Evolutionary conservation across 345 rosid species (phyloP).

Genomic region (Lumnitzera littorea): DNA sequence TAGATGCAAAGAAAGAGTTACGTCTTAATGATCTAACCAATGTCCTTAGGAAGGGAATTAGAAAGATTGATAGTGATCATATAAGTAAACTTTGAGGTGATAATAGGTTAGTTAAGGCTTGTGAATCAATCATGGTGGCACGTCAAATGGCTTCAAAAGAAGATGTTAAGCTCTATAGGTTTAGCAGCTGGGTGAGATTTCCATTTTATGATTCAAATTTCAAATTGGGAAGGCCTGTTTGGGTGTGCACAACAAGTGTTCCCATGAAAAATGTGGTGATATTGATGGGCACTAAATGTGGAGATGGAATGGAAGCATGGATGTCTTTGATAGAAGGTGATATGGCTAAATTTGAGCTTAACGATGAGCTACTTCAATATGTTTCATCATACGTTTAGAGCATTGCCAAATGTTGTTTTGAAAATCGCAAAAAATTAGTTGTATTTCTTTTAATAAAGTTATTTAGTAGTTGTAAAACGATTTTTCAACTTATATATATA

Average conservation of each 20-base stretch:
- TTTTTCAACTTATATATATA: too few relatives aligned
- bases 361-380: constrained; percentile 2
- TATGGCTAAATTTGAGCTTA: constrained; percentile 4
- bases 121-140: background rate
- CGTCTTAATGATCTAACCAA: constrained; percentile 7
- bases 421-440: too few relatives aligned
- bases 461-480: too few relatives aligned
- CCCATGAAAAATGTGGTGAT: constrained; percentile 1
- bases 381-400: background rate
- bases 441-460: too few relatives aligned
- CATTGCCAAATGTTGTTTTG: too few relatives aligned
- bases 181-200: constrained; percentile 5
- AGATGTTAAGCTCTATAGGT: constrained; percentile 1
- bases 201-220: constrained; percentile 8
- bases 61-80: constrained; percentile 5
- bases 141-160: background rate
- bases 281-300: constrained; percentile 2
- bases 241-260: constrained; percentile 4
- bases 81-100: constrained; percentile 8
- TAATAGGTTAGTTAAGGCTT: background rate
- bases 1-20: background rate
- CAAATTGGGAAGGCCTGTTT: constrained; percentile 10
- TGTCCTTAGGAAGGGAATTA: constrained; percentile 6
- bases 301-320: constrained; percentile 15
- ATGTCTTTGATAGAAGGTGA: background rate